Base-by-base conservation (phyloP, 2,329 filamentous ascomycete genomes). In the Paraphaeosphaeria minitans region DNA sequence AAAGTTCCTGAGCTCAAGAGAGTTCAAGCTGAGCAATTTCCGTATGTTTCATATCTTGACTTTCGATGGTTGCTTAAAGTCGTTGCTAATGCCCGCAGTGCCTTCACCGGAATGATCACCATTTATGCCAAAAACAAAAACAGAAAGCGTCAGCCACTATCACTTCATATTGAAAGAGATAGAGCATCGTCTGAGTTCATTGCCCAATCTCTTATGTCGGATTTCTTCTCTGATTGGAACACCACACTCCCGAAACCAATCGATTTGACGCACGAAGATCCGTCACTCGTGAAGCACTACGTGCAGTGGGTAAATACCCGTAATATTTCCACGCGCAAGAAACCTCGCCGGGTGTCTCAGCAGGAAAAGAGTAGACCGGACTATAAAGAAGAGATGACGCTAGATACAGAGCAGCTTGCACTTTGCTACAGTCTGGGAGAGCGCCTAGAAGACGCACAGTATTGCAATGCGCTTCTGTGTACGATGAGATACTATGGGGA, bases 371-470 rank as follows among this genome's bases (percentile, higher is more conserved):
- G 27, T 39, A 2, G 14, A 8, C 37, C 39, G n/a, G 29, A 39
- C 21, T 37, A 37, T 27, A 22, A 45, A 13, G 37, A 47, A 27
- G 19, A 45, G 16, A 24, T 24, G 13, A 49, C 41, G 10, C n/a
- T 49, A 14, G 37, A 49, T n/a, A 35, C 19, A 4, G 53, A 56
- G 13, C 51, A 46, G 14, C 52, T 61, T 14, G 56, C 53, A 2
- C 33, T 42, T 5, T 50, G 43, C n/a, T 61, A 59, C 37, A 49
- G 55, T 16, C 53, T 61, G 3, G 56, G 48, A 19, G 59, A 61
- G 42, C 52, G 48, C 19, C 19, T 61, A 13, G 37, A 51, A 9
- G 59, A 61, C 19, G 24, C 14, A 2, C 3, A 35, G 10, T 61
- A 46, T 31, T 24, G 54, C 9, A 61, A 56, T 42, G 53, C 48